A percentile compares a stretch with the other conserved stretches of the same genome.
Evolutionary conservation across 2,329 filamentous ascomycete species (phyloP).

Genomic region (Aspergillus sp.): DNA sequence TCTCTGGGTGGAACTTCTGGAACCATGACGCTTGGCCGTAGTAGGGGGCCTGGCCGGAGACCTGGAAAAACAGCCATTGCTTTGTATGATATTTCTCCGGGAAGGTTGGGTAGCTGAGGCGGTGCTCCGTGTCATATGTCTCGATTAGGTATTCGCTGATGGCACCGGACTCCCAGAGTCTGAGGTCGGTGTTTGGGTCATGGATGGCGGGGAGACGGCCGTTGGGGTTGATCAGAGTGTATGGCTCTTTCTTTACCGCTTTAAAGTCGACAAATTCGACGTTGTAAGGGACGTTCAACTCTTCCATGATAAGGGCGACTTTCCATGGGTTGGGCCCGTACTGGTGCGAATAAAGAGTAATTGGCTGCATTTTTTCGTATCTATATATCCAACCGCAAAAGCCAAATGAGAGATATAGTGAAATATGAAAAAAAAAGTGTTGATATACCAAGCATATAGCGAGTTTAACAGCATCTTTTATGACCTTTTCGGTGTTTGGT

Average conservation of each 20-base stretch:
- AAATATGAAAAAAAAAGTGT: no score
- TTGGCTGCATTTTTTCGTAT: no score
- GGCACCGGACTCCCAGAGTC: constrained; percentile 42
- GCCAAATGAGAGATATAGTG: no score
- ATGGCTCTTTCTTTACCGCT: constrained; percentile 26
- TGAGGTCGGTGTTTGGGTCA: constrained; percentile 34
- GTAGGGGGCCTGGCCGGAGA: constrained; percentile 45
- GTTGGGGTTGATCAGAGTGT: constrained; percentile 25
- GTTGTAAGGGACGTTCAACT: constrained; percentile 28
- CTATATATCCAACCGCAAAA: no score
- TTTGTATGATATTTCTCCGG: constrained; percentile 35
- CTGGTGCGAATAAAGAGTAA: constrained; percentile 12
- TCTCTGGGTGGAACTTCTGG: constrained; percentile 36
- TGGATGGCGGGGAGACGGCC: constrained; percentile 31
- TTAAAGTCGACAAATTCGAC: constrained; percentile 7
- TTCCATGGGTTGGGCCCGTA: constrained; percentile 26
- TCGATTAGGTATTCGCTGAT: constrained; percentile 43
- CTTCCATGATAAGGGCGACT: constrained; percentile 25
- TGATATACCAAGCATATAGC: no score
- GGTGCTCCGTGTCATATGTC: constrained; percentile 38
- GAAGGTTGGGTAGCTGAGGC: constrained; percentile 30
- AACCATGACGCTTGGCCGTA: constrained; percentile 47
- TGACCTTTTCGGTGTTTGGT: no score
- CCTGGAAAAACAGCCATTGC: constrained; percentile 45
- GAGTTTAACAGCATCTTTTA: no score